These are phyloP conservation scores for Leccinum variicolor DNA, from an alignment of 768 basidiomycete genomes.

Conservation along the genomic window DNA sequence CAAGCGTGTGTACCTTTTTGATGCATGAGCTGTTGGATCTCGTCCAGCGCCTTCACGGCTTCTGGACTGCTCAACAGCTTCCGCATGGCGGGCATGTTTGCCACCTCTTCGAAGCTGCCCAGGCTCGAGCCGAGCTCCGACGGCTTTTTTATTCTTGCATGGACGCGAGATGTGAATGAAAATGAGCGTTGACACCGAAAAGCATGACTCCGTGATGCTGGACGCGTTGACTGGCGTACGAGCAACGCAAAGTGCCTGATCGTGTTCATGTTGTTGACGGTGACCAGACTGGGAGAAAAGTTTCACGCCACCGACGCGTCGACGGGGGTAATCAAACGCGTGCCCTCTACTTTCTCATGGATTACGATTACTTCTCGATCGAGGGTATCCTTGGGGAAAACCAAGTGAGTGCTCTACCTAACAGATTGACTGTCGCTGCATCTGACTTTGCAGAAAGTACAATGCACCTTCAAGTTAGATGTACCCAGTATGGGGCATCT, in stretches of 20 bases:
- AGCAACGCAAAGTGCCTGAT: constrained; percentile 13
- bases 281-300: neutral
- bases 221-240: constrained; percentile 15
- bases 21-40: constrained; percentile 43
- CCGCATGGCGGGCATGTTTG: constrained; percentile 41
- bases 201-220: neutral
- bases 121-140: constrained; percentile 36
- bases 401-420: constrained; percentile 47
- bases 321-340: neutral
- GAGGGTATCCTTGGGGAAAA: constrained; percentile 91
- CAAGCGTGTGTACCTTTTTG: constrained; percentile 39
- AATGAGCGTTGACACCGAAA: constrained; percentile 25
- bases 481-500: constrained; percentile 87
- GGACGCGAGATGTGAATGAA: constrained; percentile 27
- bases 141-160: constrained; percentile 25
- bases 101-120: constrained; percentile 38
- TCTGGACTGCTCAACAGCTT: constrained; percentile 50
- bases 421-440: neutral
- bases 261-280: constrained; percentile 20
- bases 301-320: constrained; percentile 24
- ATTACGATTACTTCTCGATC: constrained; percentile 89
- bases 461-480: constrained; percentile 87
- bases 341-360: constrained; percentile 46
- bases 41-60: constrained; percentile 45
- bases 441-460: constrained; percentile 63